Percentiles rank a stretch among this genome's conserved stretches.
Conservation (phyloP, 352 stramenopile species). For the Globisporangium viniferum region DNA sequence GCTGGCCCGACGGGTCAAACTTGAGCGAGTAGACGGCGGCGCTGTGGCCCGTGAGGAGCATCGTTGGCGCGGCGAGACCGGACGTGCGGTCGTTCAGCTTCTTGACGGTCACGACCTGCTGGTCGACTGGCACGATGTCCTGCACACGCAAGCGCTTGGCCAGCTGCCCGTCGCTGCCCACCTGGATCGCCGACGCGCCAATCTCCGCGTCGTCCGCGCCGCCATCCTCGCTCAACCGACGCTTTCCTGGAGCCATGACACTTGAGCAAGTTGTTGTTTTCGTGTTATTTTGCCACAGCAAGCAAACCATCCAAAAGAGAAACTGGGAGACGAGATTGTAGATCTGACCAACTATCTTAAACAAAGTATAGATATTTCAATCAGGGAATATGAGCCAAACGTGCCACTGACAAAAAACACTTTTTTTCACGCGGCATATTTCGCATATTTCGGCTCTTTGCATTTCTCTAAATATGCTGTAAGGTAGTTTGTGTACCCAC, state of each 20-base stretch:
- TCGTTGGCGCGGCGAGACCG: conserved; percentile 59
- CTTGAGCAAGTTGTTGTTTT: background rate
- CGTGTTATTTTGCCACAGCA: background rate
- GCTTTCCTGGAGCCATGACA: conserved; percentile 18
- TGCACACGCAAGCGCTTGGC: conserved; percentile 65
- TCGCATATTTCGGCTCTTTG: too few relatives aligned
- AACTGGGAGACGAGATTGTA: background rate
- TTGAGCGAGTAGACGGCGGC: conserved; percentile 78
- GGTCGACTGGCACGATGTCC: conserved; percentile 72
- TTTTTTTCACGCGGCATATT: too few relatives aligned
- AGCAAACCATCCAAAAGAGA: background rate
- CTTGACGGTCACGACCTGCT: conserved; percentile 52
- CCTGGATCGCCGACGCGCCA: conserved; percentile 26
- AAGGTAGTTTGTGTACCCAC: too few relatives aligned
- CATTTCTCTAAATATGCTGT: too few relatives aligned
- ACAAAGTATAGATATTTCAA: background rate
- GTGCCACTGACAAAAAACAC: too few relatives aligned
- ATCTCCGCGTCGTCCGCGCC: conserved; percentile 1
- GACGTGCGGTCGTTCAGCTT: conserved; percentile 60
- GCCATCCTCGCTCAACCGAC: conserved; percentile 18
- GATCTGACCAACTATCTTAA: background rate
- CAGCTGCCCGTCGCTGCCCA: conserved; percentile 28
- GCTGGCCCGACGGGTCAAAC: conserved; percentile 72
- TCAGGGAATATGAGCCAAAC: background rate
- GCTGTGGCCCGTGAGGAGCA: conserved; percentile 77